Conservation (phyloP, 352 stramenopile genomes). For the Phytophthora brassicae region DNA sequence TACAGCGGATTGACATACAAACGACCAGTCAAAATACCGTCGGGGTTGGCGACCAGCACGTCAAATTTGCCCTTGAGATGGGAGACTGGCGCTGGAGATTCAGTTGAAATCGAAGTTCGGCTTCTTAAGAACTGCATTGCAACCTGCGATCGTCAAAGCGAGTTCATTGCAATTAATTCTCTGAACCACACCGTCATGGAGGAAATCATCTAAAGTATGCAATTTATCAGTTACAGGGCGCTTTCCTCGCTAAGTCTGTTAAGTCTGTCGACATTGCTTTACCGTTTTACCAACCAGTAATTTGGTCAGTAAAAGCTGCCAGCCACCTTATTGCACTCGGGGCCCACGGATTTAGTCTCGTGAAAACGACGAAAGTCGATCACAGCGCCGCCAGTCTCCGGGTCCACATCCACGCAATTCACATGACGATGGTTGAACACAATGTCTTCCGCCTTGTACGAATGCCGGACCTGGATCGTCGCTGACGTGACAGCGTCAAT, state of each 20-base stretch:
- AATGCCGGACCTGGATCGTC: conserved; percentile 95
- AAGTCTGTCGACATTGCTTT: neutral
- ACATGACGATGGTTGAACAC: conserved; percentile 92
- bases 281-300: neutral
- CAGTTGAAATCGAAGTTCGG: neutral
- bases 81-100: conserved; percentile 6
- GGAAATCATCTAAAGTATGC: conserved; percentile 24
- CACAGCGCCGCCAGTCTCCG: conserved; percentile 72
- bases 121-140: neutral
- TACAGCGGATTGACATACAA: conserved; percentile 13
- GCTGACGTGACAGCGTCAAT: conserved; percentile 94
- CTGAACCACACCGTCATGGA: conserved; percentile 14
- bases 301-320: conserved; percentile 54
- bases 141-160: neutral
- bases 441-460: conserved; percentile 93
- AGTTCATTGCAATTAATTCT: too few species aligned
- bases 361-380: conserved; percentile 92
- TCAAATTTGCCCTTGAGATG: conserved; percentile 21
- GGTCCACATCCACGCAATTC: conserved; percentile 88
- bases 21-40: conserved; percentile 8
- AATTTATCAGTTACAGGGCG: conserved; percentile 19
- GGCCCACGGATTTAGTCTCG: conserved; percentile 57
- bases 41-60: conserved; percentile 11
- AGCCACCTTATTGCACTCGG: conserved; percentile 60
- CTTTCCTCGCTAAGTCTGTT: neutral